Percentiles rank a stretch among this genome's conserved stretches.
phyloP scores from a whole-genome alignment of 2,329 filamentous ascomycete species.

The Cytospora paraplurivora region DNA sequence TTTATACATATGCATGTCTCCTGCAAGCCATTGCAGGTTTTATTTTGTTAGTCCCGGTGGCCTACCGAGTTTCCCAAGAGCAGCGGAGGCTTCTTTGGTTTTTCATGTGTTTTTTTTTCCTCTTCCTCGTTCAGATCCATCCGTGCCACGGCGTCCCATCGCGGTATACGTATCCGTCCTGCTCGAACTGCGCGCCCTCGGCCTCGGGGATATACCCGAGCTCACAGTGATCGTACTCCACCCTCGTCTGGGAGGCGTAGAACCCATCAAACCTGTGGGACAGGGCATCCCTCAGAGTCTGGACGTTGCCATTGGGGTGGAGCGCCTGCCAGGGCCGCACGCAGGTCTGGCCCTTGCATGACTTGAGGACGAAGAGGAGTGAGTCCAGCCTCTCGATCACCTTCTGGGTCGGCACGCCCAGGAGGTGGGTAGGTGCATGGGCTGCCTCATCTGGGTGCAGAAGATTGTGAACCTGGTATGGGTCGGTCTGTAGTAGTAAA shows the following conservation, averaged over 20 bases:
- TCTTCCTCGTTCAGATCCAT: constrained; percentile 33
- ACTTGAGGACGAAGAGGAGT: constrained; percentile 62
- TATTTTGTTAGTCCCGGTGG: background rate
- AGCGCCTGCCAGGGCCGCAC: constrained; percentile 57
- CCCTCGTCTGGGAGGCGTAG: constrained; percentile 52
- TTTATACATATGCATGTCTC: background rate
- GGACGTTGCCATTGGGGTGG: constrained; percentile 55
- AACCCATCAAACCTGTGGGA: constrained; percentile 51
- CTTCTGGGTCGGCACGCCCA: constrained; percentile 41
- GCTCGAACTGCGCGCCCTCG: constrained; percentile 54
- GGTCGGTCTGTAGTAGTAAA: constrained; percentile 47
- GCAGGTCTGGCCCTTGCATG: constrained; percentile 57
- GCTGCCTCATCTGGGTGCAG: constrained; percentile 27
- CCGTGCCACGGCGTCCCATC: constrained; percentile 35
- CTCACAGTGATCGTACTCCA: constrained; percentile 57
- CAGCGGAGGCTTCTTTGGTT: too few relatives aligned
- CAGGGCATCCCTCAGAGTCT: constrained; percentile 54
- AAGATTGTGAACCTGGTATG: constrained; percentile 53
- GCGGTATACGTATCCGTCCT: constrained; percentile 35
- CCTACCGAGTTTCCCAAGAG: background rate
- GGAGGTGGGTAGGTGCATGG: constrained; percentile 31
- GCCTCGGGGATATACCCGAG: constrained; percentile 57
- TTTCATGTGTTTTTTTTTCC: too few relatives aligned
- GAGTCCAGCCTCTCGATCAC: constrained; percentile 56
- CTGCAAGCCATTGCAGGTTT: background rate